Percentiles rank a stretch among this genome's conserved stretches.
These are phyloP conservation scores for Pythium aquatile DNA, from an alignment of 352 stramenopile species.

Conservation along the genomic window DNA sequence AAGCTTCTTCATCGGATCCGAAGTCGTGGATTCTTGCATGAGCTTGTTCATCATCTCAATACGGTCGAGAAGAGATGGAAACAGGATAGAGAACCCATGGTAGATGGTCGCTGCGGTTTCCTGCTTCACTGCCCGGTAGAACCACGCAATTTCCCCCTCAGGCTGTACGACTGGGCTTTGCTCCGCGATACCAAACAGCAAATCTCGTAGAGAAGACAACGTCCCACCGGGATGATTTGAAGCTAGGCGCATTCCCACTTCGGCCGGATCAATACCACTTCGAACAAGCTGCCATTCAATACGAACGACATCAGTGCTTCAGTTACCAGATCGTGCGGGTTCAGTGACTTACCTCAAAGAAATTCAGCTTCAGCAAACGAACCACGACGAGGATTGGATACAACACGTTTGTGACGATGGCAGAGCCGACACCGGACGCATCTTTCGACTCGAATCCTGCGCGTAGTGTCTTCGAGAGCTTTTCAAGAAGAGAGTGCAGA, in stretches of 20 bases:
- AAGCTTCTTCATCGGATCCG: constrained; percentile 47
- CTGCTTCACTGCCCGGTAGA: constrained; percentile 77
- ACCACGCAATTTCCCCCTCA: constrained; percentile 54
- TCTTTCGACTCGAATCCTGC: constrained; percentile 12
- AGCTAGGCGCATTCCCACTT: constrained; percentile 44
- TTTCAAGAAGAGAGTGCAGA: constrained; percentile 51
- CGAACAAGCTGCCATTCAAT: constrained; percentile 51
- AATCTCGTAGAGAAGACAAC: constrained; percentile 50
- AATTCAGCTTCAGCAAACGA: constrained; percentile 82
- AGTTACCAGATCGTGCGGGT: background rate
- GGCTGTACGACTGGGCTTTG: constrained; percentile 31
- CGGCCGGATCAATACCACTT: constrained; percentile 56
- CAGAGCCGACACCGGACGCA: constrained; percentile 6
- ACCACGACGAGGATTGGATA: constrained; percentile 77
- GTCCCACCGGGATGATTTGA: constrained; percentile 43
- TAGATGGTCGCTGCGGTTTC: constrained; percentile 77
- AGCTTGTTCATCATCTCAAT: constrained; percentile 81
- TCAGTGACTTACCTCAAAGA: constrained; percentile 70
- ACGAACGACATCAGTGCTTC: background rate
- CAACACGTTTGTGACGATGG: constrained; percentile 43
- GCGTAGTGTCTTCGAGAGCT: constrained; percentile 35
- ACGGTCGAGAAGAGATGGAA: constrained; percentile 74
- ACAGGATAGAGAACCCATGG: constrained; percentile 76
- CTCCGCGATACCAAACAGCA: constrained; percentile 75
- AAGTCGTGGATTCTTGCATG: constrained; percentile 38